phyloP scores from a whole-genome alignment of 2,329 filamentous ascomycete genomes.

The Penicillium brasilianum region DNA sequence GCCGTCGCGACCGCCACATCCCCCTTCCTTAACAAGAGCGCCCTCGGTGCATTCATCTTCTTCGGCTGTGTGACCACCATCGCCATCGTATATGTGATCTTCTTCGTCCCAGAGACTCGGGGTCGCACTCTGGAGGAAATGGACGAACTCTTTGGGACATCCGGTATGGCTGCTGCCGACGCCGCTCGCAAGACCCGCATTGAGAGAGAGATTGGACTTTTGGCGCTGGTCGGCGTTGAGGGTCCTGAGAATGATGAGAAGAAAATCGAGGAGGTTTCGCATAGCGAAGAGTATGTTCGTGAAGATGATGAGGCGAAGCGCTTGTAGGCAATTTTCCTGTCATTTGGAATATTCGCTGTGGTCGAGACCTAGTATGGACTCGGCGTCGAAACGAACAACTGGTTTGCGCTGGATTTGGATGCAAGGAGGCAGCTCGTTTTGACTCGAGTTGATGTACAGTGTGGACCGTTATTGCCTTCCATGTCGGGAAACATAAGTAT shows the following conservation, averaged over 20 bases:
- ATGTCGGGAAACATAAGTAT: no score
- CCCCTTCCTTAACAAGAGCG: conserved; percentile 66
- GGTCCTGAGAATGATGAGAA: conserved; percentile 16
- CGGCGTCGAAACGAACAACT: not conserved
- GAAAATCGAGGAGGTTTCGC: conserved; percentile 6
- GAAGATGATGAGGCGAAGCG: not conserved
- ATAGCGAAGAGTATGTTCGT: conserved; percentile 15
- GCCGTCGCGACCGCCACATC: conserved; percentile 73
- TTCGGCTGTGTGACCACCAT: conserved; percentile 59
- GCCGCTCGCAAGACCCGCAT: conserved; percentile 34
- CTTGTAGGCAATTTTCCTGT: no score
- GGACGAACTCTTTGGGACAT: conserved; percentile 46
- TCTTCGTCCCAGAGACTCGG: conserved; percentile 44
- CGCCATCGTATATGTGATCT: conserved; percentile 35
- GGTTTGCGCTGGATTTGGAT: not conserved
- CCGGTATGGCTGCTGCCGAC: conserved; percentile 36
- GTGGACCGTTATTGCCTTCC: no score
- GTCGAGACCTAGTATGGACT: not conserved
- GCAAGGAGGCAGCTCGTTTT: not conserved
- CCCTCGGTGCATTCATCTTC: conserved; percentile 73
- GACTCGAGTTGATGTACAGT: not conserved
- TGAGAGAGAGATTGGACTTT: conserved; percentile 38
- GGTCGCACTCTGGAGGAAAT: conserved; percentile 47
- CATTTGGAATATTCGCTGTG: not conserved
- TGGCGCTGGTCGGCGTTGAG: conserved; percentile 36